Percentiles rank a stretch among this genome's conserved stretches.
Evolutionary conservation across 176 grass and related monocot genomes (phyloP).

Genomic region (Chloris gayana): DNA sequence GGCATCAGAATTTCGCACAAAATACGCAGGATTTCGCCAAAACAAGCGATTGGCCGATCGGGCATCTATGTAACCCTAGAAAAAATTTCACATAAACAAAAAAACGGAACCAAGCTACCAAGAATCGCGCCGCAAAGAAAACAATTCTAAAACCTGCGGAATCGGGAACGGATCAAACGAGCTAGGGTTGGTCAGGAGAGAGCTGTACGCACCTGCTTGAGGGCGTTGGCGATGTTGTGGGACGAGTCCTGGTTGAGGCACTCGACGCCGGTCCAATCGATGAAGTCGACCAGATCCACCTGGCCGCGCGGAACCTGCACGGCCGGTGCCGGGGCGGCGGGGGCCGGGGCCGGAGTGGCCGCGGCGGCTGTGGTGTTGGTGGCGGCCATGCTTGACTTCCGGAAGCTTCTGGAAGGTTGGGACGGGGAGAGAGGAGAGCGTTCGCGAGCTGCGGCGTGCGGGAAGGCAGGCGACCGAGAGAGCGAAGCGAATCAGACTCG

Average conservation of each 20-base stretch:
- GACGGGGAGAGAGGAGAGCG: not conserved
- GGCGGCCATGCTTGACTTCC: conserved; percentile 38
- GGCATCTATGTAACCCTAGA: conserved; percentile 40
- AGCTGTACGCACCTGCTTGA: conserved; percentile 67
- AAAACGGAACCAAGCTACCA: not conserved
- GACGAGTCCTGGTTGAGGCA: conserved; percentile 91
- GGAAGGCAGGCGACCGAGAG: not conserved
- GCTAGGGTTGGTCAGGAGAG: not conserved
- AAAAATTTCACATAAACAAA: not conserved
- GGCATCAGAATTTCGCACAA: not conserved
- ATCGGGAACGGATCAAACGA: not conserved
- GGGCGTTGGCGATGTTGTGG: conserved; percentile 68
- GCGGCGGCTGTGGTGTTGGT: conserved; percentile 3
- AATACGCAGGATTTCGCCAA: not conserved
- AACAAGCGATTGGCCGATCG: not conserved
- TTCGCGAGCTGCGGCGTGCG: not conserved
- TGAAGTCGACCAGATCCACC: conserved; percentile 98
- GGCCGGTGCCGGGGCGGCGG: conserved; percentile 10
- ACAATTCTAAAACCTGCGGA: not conserved
- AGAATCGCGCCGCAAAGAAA: not conserved
- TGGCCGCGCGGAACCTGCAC: conserved; percentile 50
- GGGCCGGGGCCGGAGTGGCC: not conserved
- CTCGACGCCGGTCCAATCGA: conserved; percentile 97
- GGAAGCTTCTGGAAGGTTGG: conserved; percentile 49
- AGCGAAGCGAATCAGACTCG: not conserved